These are phyloP conservation scores for Galerina marginata DNA, from an alignment of 768 basidiomycete genomes.

Conservation along the genomic window DNA sequence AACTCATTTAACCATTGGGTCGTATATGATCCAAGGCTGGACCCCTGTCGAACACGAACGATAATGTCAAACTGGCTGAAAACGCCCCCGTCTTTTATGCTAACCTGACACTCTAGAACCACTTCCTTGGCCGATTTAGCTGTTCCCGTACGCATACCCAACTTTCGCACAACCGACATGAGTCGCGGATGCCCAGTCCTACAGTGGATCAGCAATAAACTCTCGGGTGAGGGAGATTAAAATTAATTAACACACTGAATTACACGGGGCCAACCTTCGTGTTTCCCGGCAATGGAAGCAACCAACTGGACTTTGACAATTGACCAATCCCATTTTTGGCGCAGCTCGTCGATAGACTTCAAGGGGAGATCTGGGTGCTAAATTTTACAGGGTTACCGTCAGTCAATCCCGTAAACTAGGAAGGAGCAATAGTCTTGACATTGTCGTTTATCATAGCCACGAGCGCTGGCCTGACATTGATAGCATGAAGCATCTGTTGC, in stretches of 20 bases:
- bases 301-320: conserved; percentile 75
- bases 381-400: conserved; percentile 8
- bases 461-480: conserved; percentile 71
- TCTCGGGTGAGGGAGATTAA: neutral
- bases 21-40: conserved; percentile 81
- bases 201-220: conserved; percentile 16
- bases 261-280: conserved; percentile 76
- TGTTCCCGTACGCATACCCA: conserved; percentile 61
- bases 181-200: conserved; percentile 77
- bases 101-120: conserved; percentile 81
- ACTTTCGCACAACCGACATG: conserved; percentile 71
- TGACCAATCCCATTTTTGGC: conserved; percentile 82
- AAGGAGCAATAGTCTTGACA: conserved; percentile 30
- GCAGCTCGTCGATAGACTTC: conserved; percentile 62
- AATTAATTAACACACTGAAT: conserved; percentile 39
- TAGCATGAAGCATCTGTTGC: conserved; percentile 57
- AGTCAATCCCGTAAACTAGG: conserved; percentile 14
- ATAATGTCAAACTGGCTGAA: conserved; percentile 8
- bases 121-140: conserved; percentile 58
- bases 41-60: conserved; percentile 58
- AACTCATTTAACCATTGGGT: conserved; percentile 89
- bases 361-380: conserved; percentile 73
- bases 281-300: conserved; percentile 84
- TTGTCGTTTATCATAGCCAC: conserved; percentile 57
- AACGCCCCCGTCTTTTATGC: conserved; percentile 1